Conservation (phyloP, 805 yeast species). For the Ogataea philodendri region DNA sequence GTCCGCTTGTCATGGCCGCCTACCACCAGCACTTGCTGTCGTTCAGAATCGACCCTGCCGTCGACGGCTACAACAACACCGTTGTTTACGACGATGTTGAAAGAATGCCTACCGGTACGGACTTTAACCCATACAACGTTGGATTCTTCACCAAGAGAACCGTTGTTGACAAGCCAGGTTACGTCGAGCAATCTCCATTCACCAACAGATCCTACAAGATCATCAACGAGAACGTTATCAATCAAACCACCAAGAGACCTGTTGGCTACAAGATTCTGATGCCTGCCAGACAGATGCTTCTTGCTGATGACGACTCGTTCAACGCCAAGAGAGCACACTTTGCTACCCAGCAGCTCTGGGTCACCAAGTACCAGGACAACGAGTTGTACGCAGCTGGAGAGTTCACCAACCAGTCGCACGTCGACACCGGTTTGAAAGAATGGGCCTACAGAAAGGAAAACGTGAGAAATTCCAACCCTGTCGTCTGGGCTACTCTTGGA, state of each 20-base stretch:
- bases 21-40: conserved; percentile 81
- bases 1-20: conserved; percentile 79
- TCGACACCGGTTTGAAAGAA: conserved; percentile 66
- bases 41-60: conserved; percentile 77
- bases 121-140: conserved; percentile 62
- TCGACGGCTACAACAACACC: conserved; percentile 78
- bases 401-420: conserved; percentile 76
- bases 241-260: conserved; percentile 66
- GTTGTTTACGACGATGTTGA: conserved; percentile 69
- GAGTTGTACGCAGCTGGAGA: conserved; percentile 81
- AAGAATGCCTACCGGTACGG: conserved; percentile 53
- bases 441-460: conserved; percentile 69
- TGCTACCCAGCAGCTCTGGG: conserved; percentile 81
- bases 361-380: conserved; percentile 71
- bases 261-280: conserved; percentile 73
- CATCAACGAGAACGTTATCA: conserved; percentile 68
- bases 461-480: conserved; percentile 73
- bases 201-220: conserved; percentile 74
- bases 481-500: conserved; percentile 81
- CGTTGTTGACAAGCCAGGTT: conserved; percentile 67
- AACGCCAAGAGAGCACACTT: conserved; percentile 72
- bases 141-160: conserved; percentile 67
- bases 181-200: conserved; percentile 70
- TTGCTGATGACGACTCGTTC: conserved; percentile 61
- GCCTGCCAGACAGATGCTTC: conserved; percentile 75